phyloP scores from a whole-genome alignment of 2,329 filamentous ascomycete genomes.

The Penicillium italicum region DNA sequence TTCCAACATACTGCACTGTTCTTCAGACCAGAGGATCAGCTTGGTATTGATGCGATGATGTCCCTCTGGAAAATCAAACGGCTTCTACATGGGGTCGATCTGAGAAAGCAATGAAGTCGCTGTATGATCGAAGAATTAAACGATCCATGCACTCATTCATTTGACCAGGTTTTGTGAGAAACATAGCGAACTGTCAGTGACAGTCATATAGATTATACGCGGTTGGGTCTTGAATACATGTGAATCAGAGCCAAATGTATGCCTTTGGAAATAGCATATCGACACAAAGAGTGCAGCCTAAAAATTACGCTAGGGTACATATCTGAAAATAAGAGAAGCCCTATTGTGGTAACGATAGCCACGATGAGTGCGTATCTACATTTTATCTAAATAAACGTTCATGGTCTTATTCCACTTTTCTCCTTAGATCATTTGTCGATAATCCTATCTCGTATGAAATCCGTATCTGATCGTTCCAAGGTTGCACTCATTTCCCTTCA shows the following conservation, averaged over 20 bases:
- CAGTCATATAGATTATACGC: background rate
- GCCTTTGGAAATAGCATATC: background rate
- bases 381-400: background rate
- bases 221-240: background rate
- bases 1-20: constrained; percentile 37
- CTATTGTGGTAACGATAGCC: background rate
- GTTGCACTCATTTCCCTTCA: background rate
- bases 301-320: too few species aligned
- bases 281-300: background rate
- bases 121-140: background rate
- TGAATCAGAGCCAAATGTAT: background rate
- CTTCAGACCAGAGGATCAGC: constrained; percentile 30
- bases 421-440: background rate
- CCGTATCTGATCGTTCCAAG: too few species aligned
- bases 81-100: constrained; percentile 18
- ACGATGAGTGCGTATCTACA: background rate
- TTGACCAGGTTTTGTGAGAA: background rate
- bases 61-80: constrained; percentile 41
- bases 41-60: constrained; percentile 32
- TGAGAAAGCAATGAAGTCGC: background rate
- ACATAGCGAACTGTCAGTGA: background rate
- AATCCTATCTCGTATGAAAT: background rate
- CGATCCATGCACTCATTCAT: background rate
- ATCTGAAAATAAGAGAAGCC: background rate
- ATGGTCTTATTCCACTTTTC: background rate